These are phyloP conservation scores for Penicillium sp. DNA, from an alignment of 2,329 filamentous ascomycete species.

Conservation along the genomic window DNA sequence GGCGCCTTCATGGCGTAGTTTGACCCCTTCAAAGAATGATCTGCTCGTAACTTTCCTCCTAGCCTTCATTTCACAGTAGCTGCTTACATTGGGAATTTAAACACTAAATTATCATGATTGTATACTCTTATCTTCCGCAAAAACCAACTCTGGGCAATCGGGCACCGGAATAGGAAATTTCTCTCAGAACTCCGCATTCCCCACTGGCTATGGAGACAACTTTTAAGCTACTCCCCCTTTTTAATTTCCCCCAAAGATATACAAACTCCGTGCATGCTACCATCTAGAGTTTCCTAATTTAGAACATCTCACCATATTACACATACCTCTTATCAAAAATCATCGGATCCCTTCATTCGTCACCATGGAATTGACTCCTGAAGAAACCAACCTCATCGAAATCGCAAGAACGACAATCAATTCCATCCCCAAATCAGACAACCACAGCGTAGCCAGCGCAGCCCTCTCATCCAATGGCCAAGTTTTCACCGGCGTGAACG, in stretches of 20 bases:
- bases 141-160: not conserved
- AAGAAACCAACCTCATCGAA: not conserved
- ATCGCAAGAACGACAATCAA: slow-evolving; percentile 2
- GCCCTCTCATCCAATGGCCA: slow-evolving; percentile 20
- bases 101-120: not conserved
- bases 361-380: not conserved
- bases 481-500: slow-evolving; percentile 25
- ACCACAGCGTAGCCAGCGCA: slow-evolving; percentile 21
- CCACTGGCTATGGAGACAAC: not conserved
- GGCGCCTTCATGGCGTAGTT: not conserved
- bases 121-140: not conserved
- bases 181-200: not conserved
- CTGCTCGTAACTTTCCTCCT: not conserved
- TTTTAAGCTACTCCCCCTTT: not conserved
- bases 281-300: not conserved
- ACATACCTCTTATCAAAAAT: not conserved
- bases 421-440: slow-evolving; percentile 19
- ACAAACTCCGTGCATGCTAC: not conserved
- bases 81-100: not conserved
- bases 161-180: slow-evolving; percentile 1
- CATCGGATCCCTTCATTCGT: not conserved
- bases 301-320: not conserved
- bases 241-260: not conserved
- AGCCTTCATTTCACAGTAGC: no score
- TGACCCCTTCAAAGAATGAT: not conserved